phyloP scores from a whole-genome alignment of 441 rosid species.

The Melastoma candidum region DNA sequence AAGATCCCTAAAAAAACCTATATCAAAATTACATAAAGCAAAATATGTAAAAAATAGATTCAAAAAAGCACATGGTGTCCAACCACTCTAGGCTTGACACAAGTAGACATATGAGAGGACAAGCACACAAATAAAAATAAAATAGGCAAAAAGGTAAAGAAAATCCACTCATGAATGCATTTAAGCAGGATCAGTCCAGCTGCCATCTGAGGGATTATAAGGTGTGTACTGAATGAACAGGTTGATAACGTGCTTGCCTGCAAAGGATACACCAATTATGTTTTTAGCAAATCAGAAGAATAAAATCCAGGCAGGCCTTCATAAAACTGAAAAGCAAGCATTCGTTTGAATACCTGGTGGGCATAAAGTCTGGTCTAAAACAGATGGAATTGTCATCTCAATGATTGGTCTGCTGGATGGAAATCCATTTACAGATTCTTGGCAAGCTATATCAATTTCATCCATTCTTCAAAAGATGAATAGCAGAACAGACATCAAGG shows the following conservation, averaged over 20 bases:
- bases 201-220: conserved; percentile 72
- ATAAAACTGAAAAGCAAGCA: conserved; percentile 1
- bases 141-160: too few relatives aligned
- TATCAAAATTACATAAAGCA: too few relatives aligned
- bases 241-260: conserved; percentile 84
- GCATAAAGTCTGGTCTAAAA: conserved; percentile 70
- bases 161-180: too few relatives aligned
- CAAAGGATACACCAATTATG: too few relatives aligned
- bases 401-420: conserved; percentile 79
- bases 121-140: too few relatives aligned
- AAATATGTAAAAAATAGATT: too few relatives aligned
- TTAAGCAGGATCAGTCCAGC: conserved; percentile 73
- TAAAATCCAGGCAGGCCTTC: neutral
- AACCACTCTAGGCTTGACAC: too few relatives aligned
- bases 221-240: conserved; percentile 87
- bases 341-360: conserved; percentile 49
- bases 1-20: too few relatives aligned
- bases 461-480: conserved; percentile 49
- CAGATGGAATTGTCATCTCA: conserved; percentile 87
- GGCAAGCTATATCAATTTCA: conserved; percentile 73
- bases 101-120: too few relatives aligned
- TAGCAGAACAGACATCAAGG: neutral
- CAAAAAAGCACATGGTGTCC: too few relatives aligned
- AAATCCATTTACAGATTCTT: conserved; percentile 67
- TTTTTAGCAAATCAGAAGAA: neutral